phyloP scores from a whole-genome alignment of 208 protist species.

The Lotmaria passim region DNA sequence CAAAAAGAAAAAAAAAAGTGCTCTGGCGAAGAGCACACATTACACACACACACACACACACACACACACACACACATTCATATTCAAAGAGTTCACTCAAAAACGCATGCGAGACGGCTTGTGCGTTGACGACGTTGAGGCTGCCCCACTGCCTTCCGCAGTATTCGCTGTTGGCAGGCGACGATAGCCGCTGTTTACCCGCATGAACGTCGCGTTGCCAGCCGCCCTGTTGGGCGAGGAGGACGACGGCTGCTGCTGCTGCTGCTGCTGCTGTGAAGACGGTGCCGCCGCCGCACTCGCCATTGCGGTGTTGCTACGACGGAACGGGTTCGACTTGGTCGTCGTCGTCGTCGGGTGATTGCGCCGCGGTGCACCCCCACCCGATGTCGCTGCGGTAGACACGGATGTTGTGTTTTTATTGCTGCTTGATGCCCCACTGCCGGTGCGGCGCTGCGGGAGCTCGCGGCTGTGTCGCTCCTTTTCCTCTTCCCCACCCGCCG shows the following conservation, averaged over 20 bases:
- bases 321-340: constrained; percentile 15
- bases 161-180: constrained; percentile 6
- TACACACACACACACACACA: neutral
- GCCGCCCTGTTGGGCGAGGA: neutral
- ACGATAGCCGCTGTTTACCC: constrained; percentile 28
- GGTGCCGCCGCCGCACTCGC: neutral
- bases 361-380: too few relatives aligned
- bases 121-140: neutral
- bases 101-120: constrained; percentile 17
- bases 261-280: neutral
- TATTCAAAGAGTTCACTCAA: neutral
- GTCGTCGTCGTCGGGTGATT: neutral
- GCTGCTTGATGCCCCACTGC: neutral
- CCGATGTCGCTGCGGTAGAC: too few relatives aligned
- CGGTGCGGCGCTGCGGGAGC: neutral
- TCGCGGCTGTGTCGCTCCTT: constrained; percentile 8
- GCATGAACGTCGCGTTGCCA: constrained; percentile 27
- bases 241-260: neutral
- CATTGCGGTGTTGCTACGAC: constrained; percentile 16
- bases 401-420: neutral
- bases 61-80: neutral
- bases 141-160: neutral
- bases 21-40: too few relatives aligned
- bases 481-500: neutral
- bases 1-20: constrained; percentile 3